Conservation (phyloP, 495 filamentous ascomycete species). For the Talaromyces thailandensis region DNA sequence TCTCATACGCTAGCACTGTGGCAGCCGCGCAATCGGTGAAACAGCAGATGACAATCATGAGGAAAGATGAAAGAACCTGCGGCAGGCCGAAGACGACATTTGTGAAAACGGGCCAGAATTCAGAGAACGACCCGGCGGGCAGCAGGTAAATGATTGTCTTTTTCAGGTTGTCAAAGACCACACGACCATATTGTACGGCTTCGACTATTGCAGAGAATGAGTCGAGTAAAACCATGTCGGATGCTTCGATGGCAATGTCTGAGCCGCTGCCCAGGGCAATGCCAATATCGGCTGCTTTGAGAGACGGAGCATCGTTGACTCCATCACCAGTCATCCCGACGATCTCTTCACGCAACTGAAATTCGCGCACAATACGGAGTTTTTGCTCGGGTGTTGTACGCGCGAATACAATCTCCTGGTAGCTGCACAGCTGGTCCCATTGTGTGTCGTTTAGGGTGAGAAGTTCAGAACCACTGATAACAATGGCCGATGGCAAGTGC, state of each 20-base stretch:
- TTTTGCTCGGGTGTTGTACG: slow-evolving; percentile 69
- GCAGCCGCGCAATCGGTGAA: slow-evolving; percentile 55
- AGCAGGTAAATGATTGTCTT: slow-evolving; percentile 53
- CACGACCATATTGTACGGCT: slow-evolving; percentile 51
- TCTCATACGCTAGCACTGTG: slow-evolving; percentile 59
- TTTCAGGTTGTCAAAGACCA: slow-evolving; percentile 49
- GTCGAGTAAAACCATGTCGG: slow-evolving; percentile 76
- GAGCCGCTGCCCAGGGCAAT: slow-evolving; percentile 54
- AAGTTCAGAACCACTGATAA: slow-evolving; percentile 45
- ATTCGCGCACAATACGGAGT: slow-evolving; percentile 60
- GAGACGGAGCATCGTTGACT: slow-evolving; percentile 60
- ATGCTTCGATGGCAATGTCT: slow-evolving; percentile 67
- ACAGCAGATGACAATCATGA: slow-evolving; percentile 65
- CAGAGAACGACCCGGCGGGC: slow-evolving; percentile 59
- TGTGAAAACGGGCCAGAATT: slow-evolving; percentile 68
- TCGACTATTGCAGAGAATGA: slow-evolving; percentile 59
- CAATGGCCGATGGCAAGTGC: not conserved
- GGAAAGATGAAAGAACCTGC: slow-evolving; percentile 55
- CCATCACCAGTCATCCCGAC: slow-evolving; percentile 75
- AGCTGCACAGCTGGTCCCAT: slow-evolving; percentile 48
- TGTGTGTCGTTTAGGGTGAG: slow-evolving; percentile 48
- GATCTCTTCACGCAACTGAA: slow-evolving; percentile 47
- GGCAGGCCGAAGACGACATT: slow-evolving; percentile 66
- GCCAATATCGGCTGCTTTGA: slow-evolving; percentile 57
- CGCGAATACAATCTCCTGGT: slow-evolving; percentile 60